These are phyloP conservation scores for Endoconidiophora polonica DNA, from an alignment of 2,329 filamentous ascomycete species.

Conservation along the genomic window DNA sequence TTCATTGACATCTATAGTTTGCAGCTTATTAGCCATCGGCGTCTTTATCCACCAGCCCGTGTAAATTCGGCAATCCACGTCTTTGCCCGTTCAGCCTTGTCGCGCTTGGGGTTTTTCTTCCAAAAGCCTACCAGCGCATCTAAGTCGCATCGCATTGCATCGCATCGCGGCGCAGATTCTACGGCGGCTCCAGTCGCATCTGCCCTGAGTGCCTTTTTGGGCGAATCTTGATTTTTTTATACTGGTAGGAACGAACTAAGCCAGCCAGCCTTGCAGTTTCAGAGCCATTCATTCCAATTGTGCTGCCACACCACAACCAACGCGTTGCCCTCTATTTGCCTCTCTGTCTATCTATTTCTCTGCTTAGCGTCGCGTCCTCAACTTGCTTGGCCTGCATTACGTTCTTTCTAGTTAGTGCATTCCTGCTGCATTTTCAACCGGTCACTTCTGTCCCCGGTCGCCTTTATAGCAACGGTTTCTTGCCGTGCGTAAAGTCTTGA, in stretches of 20 bases:
- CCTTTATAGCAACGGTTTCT: not conserved
- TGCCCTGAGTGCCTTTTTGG: too few species aligned
- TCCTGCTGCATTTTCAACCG: not conserved
- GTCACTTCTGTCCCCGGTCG: too few species aligned
- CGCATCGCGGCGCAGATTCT: not conserved
- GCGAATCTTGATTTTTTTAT: too few species aligned
- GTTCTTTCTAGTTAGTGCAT: not conserved
- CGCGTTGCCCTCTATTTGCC: too few species aligned
- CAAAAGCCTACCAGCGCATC: too few species aligned
- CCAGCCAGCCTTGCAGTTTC: too few species aligned
- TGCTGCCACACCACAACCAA: not conserved
- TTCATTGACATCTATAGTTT: not conserved
- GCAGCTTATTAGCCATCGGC: not conserved
- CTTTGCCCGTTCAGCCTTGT: slow-evolving; percentile 8
- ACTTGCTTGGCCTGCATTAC: not conserved
- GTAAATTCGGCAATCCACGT: not conserved
- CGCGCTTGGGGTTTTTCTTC: slow-evolving; percentile 2
- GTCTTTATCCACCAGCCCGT: too few species aligned
- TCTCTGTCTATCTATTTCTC: too few species aligned
- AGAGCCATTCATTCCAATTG: too few species aligned
- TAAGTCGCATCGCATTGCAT: not conserved
- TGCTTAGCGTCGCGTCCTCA: not conserved
- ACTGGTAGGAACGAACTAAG: too few species aligned
- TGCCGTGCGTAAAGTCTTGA: not conserved
- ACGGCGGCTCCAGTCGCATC: too few species aligned